Evolutionary conservation across 2,329 filamentous ascomycete species (phyloP), one percentile per base, ranked within the genome.

Genomic region (Ceratocystis harringtonii): DNA sequence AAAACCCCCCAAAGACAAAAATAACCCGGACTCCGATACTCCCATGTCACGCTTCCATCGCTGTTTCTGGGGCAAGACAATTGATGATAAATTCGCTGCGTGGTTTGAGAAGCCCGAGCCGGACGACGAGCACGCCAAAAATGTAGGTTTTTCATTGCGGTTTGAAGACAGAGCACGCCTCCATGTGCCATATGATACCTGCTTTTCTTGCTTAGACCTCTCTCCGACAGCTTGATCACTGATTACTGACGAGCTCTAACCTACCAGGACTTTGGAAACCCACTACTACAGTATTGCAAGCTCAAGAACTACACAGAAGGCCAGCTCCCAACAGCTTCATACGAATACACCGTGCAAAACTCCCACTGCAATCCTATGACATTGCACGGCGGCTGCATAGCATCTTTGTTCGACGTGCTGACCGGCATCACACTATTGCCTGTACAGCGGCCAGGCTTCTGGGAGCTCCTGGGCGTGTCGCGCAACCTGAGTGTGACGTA

Each of bases 401-500:
- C 87, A 1, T 85, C 85, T 0, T 74, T 90, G 3, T 85, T 89
- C 69, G 88, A 90, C 74, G 76, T 81, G 66, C 79, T 82, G 69
- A 89, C 87, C 0, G 83, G 82, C 2, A 72, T 83, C 19, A 77
- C 83, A 2, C 73, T 89, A 12, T 73, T 79, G 8, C 78, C 85
- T 45, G 73, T 86, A 63, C 79, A 80, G 57, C 76, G 75, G 25
- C 81, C 81, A 0, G 86, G 84, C 5, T 65, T 52, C 32, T 88
- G 86, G 81, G 75, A 78, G 65, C 76, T 75, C 48, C 78, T 85
- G 28, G 86, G 87, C 45, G 85, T 90, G 30, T 84, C 78, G 71
- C 80, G 87, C 66, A 85, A 82, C 30, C 77, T 90, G 64, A 84
- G 80, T 70, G 79, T 87, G 52, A 88, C 84, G 0, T 90, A 88